A percentile compares a stretch with the other conserved stretches of the same genome.
phyloP scores from a whole-genome alignment of 2,329 filamentous ascomycete species.

The Arthrocladium fulminans region DNA sequence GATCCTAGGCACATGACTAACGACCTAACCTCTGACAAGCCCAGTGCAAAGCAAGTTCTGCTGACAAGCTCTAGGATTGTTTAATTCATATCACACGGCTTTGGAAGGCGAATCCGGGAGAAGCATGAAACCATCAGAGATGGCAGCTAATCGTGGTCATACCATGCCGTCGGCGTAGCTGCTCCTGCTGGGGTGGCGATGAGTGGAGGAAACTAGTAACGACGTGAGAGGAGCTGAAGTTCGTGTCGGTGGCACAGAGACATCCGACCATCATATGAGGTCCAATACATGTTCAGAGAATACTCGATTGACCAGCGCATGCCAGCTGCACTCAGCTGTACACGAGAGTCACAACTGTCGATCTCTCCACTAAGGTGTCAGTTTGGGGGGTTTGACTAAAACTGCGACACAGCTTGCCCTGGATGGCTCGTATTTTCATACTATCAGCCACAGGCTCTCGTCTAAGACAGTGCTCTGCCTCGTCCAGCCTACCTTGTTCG shows the following conservation, averaged over 20 bases:
- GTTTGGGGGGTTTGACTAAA: constrained; percentile 7
- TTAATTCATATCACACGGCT: no score
- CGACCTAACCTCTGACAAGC: no score
- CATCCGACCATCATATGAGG: not conserved
- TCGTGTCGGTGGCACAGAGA: not conserved
- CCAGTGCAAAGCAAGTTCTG: no score
- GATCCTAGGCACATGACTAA: no score
- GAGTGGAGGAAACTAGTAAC: not conserved
- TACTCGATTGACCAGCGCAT: not conserved
- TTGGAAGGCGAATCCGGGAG: not conserved
- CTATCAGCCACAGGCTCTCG: no score
- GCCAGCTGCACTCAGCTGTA: not conserved
- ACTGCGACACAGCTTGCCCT: constrained; percentile 6
- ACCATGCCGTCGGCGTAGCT: not conserved
- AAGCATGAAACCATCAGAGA: not conserved
- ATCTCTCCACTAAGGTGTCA: not conserved
- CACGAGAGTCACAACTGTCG: not conserved
- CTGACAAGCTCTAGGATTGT: no score
- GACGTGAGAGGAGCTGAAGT: not conserved
- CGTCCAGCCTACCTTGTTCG: not conserved
- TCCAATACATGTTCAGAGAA: not conserved
- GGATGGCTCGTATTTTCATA: no score
- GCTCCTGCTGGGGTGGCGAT: not conserved
- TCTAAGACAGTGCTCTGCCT: no score
- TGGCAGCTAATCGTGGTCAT: not conserved